A percentile compares a stretch with the other conserved stretches of the same genome.
Conservation (phyloP, 768 basidiomycete genomes). For the Coprinopsis sp. region DNA sequence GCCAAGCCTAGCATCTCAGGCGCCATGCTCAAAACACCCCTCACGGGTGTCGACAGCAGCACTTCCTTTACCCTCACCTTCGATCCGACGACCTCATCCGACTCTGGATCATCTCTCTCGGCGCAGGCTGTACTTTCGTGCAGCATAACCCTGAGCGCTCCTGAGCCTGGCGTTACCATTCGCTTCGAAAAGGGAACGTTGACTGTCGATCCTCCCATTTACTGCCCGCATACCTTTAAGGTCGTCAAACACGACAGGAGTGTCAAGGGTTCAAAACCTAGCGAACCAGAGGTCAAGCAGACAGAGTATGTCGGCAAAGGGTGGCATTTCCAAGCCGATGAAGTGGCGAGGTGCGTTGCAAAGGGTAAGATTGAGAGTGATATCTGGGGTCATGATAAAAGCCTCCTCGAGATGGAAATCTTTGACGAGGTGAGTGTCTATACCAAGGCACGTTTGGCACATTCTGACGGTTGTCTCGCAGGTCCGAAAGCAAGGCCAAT, state of each 20-base stretch:
- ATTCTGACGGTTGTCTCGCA: conserved; percentile 29
- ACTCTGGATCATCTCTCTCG: conserved; percentile 34
- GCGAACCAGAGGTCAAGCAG: conserved; percentile 49
- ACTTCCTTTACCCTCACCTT: conserved; percentile 76
- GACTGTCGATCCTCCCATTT: conserved; percentile 59
- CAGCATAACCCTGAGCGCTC: conserved; percentile 51
- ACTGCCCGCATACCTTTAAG: conserved; percentile 58
- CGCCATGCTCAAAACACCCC: conserved; percentile 73
- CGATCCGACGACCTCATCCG: conserved; percentile 30
- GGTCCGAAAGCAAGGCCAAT: conserved; percentile 45
- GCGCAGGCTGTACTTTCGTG: conserved; percentile 73
- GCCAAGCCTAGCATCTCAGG: conserved; percentile 55
- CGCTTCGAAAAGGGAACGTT: conserved; percentile 75
- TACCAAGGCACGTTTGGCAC: background rate
- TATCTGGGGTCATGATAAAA: conserved; percentile 76
- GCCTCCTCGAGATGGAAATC: conserved; percentile 72
- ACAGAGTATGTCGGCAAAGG: conserved; percentile 60
- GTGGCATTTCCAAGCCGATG: conserved; percentile 86
- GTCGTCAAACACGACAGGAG: conserved; percentile 55
- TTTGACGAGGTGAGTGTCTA: conserved; percentile 67
- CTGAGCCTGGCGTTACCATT: conserved; percentile 54
- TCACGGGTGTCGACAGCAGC: conserved; percentile 74
- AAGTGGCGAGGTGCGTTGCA: conserved; percentile 73
- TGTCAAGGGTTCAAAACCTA: conserved; percentile 24
- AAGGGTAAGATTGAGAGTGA: conserved; percentile 72